A percentile compares a stretch with the other conserved stretches of the same genome.
Evolutionary conservation across 2,329 filamentous ascomycete genomes (phyloP).

Genomic region (Pyrenophora tritici-repentis): DNA sequence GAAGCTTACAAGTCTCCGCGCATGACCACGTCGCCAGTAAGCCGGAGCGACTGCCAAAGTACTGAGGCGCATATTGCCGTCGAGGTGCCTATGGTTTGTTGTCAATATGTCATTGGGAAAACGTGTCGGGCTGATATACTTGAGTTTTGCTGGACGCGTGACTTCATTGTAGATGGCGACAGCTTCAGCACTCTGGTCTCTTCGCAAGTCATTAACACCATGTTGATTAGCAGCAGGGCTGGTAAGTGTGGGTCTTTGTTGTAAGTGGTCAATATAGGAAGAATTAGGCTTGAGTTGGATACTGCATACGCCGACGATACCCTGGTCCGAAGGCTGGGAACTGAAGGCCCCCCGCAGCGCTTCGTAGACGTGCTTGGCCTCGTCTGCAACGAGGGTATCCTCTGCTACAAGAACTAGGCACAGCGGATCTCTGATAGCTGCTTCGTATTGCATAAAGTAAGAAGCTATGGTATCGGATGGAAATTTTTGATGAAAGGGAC

Average conservation of each 20-base stretch:
- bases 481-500: constrained; percentile 25
- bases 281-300: constrained; percentile 29
- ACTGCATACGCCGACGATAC: constrained; percentile 35
- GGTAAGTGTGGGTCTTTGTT: constrained; percentile 24
- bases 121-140: constrained; percentile 16
- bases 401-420: constrained; percentile 26
- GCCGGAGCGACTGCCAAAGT: constrained; percentile 30
- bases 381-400: constrained; percentile 15
- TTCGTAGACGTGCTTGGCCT: constrained; percentile 26
- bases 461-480: constrained; percentile 32
- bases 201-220: constrained; percentile 7
- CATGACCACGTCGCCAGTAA: constrained; percentile 38
- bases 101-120: constrained; percentile 2
- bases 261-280: constrained; percentile 22
- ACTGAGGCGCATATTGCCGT: constrained; percentile 23
- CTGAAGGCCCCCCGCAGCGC: constrained; percentile 23
- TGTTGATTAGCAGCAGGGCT: constrained; percentile 1
- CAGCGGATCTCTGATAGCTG: constrained; percentile 18
- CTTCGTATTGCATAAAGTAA: constrained; percentile 24
- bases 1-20: constrained; percentile 28
- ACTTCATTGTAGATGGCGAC: constrained; percentile 23
- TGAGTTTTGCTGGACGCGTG: constrained; percentile 30
- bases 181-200: constrained; percentile 27
- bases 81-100: constrained; percentile 12
- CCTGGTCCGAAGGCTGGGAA: constrained; percentile 5